Conservation (phyloP, 2,329 filamentous ascomycete species). For the Cladophialophora chaetospira region DNA sequence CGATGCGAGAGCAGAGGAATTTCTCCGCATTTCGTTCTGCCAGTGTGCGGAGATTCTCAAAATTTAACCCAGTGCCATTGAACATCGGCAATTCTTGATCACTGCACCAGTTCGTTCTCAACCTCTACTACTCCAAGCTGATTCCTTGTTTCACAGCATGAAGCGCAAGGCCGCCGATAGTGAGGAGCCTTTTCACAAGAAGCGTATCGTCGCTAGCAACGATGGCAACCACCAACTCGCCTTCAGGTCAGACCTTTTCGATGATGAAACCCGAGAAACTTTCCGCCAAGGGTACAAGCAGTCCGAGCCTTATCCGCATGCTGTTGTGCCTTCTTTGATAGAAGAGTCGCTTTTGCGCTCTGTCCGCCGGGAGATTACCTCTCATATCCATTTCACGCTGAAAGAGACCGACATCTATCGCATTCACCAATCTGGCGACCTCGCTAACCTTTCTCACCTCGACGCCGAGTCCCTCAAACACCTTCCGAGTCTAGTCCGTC, state of each 20-base stretch:
- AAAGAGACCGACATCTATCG: conserved; percentile 99
- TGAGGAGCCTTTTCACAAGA: conserved; percentile 25
- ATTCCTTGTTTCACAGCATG: conserved; percentile 20
- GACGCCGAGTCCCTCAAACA: conserved; percentile 82
- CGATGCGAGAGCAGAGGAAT: too few relatives aligned
- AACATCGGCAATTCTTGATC: too few relatives aligned
- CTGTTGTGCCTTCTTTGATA: conserved; percentile 81
- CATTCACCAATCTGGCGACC: conserved; percentile 96
- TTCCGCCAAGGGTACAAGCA: conserved; percentile 47
- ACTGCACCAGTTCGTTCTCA: neutral
- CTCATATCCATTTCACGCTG: conserved; percentile 91
- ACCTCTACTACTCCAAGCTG: neutral
- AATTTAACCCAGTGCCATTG: too few relatives aligned
- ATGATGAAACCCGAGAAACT: conserved; percentile 42
- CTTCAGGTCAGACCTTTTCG: conserved; percentile 50
- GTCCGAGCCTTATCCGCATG: conserved; percentile 75
- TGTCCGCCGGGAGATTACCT: conserved; percentile 84
- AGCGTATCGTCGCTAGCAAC: conserved; percentile 20
- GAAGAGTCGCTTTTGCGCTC: conserved; percentile 77
- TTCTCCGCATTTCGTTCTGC: neutral
- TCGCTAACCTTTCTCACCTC: conserved; percentile 93
- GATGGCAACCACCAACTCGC: conserved; percentile 37
- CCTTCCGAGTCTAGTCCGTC: conserved; percentile 81
- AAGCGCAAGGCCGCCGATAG: conserved; percentile 46
- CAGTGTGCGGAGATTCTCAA: neutral